Evolutionary conservation across 495 filamentous ascomycete species (phyloP).

Genomic region (Trichocladium uniseriatum): DNA sequence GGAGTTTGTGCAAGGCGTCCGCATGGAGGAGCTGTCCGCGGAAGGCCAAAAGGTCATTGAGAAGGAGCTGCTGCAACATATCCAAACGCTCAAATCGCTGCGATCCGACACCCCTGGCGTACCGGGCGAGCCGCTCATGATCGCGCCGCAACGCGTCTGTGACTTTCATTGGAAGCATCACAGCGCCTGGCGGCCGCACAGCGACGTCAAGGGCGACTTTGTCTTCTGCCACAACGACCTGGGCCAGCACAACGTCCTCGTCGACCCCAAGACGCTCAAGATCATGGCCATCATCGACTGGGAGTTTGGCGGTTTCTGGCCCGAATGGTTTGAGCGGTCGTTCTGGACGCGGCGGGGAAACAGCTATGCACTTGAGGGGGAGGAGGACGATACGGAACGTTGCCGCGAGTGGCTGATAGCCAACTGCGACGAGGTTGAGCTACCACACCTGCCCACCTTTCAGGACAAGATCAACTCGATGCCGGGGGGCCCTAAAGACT

Average conservation of each 20-base stretch:
- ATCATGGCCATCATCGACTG: conserved; percentile 29
- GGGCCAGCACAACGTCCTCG: conserved; percentile 24
- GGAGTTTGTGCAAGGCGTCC: neutral
- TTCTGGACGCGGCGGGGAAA: conserved; percentile 4
- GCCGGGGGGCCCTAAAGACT: neutral
- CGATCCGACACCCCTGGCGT: conserved; percentile 4
- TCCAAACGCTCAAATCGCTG: conserved; percentile 1
- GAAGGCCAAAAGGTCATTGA: neutral
- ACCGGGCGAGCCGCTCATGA: conserved; percentile 2
- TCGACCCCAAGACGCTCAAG: conserved; percentile 25
- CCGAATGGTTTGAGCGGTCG: conserved; percentile 11
- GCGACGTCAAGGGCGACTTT: conserved; percentile 8
- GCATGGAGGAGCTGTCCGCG: neutral
- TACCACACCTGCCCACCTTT: neutral
- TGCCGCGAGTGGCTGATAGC: conserved; percentile 9
- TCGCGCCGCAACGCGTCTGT: neutral
- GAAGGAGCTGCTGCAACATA: neutral
- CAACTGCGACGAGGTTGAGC: conserved; percentile 8
- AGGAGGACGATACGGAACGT: conserved; percentile 8
- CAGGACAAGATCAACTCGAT: neutral
- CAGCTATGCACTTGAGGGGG: conserved; percentile 4
- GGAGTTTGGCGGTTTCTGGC: conserved; percentile 32
- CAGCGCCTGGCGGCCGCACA: conserved; percentile 1
- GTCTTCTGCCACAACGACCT: conserved; percentile 33
- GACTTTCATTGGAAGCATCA: neutral